phyloP scores from a whole-genome alignment of 495 filamentous ascomycete species.

The Aspergillus biplanus region DNA sequence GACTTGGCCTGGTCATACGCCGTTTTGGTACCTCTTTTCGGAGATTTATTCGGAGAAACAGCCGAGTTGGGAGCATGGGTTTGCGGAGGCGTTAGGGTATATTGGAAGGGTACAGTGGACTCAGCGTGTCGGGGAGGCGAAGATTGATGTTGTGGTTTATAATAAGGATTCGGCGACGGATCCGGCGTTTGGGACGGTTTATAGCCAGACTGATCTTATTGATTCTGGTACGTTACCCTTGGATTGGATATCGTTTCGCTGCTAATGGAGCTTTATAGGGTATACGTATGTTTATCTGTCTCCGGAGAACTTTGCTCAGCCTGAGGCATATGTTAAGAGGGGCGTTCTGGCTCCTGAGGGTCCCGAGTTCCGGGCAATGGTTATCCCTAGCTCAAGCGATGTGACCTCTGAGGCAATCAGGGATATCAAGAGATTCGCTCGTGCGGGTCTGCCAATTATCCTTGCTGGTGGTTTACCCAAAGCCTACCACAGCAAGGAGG shows the following conservation, averaged over 20 bases:
- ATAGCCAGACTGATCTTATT: constrained; percentile 26
- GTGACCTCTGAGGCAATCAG: constrained; percentile 40
- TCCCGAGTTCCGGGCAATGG: constrained; percentile 48
- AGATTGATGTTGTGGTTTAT: constrained; percentile 48
- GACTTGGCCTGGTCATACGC: constrained; percentile 12
- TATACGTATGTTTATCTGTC: constrained; percentile 55
- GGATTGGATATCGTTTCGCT: not conserved
- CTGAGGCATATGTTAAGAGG: constrained; percentile 36
- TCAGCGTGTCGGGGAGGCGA: constrained; percentile 43
- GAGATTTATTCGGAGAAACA: constrained; percentile 8
- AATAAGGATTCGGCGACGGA: constrained; percentile 29
- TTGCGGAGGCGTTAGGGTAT: constrained; percentile 44
- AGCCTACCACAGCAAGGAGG: constrained; percentile 24
- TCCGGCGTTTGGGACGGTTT: constrained; percentile 21
- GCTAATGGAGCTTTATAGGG: constrained; percentile 26
- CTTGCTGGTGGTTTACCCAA: constrained; percentile 38
- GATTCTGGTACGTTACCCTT: constrained; percentile 16
- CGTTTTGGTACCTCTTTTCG: constrained; percentile 5
- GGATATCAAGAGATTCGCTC: constrained; percentile 42
- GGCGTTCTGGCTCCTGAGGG: constrained; percentile 41
- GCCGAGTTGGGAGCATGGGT: constrained; percentile 39
- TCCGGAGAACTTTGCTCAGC: constrained; percentile 49
- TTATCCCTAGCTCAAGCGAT: constrained; percentile 42
- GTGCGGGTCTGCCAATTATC: constrained; percentile 46
- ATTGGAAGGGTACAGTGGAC: constrained; percentile 41